phyloP scores from a whole-genome alignment of 164 flowering plant species.

The Sextonia rubra region DNA sequence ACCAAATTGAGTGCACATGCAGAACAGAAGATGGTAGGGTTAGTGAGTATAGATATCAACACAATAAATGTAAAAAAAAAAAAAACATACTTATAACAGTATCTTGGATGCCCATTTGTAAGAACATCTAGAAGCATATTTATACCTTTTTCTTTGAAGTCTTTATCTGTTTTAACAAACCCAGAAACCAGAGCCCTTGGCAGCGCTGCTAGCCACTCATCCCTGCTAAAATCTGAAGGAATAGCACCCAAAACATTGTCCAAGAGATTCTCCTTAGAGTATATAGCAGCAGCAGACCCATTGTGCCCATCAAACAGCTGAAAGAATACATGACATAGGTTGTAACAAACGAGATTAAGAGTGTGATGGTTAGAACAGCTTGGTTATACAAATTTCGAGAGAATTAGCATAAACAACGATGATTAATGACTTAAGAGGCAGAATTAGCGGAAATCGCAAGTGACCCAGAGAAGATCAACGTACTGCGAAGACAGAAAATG shows the following conservation, averaged over 20 bases:
- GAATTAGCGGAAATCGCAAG: background rate
- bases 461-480: background rate
- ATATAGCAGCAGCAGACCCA: constrained; percentile 93
- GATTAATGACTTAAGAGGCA: background rate
- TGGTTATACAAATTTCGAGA: background rate
- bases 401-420: background rate
- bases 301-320: constrained; percentile 99
- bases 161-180: constrained; percentile 96
- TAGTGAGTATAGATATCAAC: background rate
- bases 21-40: background rate
- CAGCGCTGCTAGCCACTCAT: constrained; percentile 88
- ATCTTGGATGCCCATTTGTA: background rate
- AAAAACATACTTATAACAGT: background rate
- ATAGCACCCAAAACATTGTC: constrained; percentile 74
- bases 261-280: constrained; percentile 90
- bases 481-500: constrained; percentile 91
- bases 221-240: constrained; percentile 84
- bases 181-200: constrained; percentile 99
- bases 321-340: constrained; percentile 13
- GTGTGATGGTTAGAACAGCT: background rate
- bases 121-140: background rate
- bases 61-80: too few species aligned
- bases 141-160: constrained; percentile 82
- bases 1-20: too few species aligned
- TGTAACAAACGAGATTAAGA: background rate